Conservation (phyloP, 129 eudicot genomes). For the Lactuca saligna region DNA sequence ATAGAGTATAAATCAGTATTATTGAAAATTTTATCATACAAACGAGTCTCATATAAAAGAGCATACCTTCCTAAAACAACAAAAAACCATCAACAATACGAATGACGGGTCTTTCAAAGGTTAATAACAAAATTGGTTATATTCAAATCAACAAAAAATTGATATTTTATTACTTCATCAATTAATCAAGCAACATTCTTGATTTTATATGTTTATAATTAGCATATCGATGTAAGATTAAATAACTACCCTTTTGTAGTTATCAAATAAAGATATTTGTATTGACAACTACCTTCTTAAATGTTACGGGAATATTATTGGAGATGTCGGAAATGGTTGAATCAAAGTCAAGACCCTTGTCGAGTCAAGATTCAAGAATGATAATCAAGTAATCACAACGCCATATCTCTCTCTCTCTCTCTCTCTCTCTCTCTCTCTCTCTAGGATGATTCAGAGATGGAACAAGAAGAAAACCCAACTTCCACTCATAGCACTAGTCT, state of each 20-base stretch:
- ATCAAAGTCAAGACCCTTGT: slow-evolving; percentile 5
- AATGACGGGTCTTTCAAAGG: no score
- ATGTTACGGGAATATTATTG: neutral
- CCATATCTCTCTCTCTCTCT: neutral
- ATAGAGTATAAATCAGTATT: no score
- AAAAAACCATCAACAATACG: no score
- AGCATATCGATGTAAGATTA: neutral
- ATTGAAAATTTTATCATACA: no score
- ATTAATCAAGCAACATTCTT: no score
- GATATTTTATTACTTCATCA: neutral
- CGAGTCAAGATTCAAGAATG: neutral
- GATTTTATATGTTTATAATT: neutral
- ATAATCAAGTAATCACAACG: slow-evolving; percentile 6
- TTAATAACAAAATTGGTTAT: no score
- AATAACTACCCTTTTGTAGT: neutral
- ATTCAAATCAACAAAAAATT: no score
- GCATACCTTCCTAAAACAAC: no score
- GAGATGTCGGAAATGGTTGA: neutral
- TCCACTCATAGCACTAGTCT: slow-evolving; percentile 54
- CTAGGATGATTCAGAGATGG: slow-evolving; percentile 60
- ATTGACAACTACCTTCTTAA: slow-evolving; percentile 1
- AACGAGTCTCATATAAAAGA: no score
- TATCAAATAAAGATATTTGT: no score
- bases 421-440: slow-evolving; percentile 6
- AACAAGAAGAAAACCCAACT: slow-evolving; percentile 61